Percentiles rank a stretch among this genome's conserved stretches.
phyloP scores from a whole-genome alignment of 2,329 filamentous ascomycete species.

The Pseudogymnoascus sp. region DNA sequence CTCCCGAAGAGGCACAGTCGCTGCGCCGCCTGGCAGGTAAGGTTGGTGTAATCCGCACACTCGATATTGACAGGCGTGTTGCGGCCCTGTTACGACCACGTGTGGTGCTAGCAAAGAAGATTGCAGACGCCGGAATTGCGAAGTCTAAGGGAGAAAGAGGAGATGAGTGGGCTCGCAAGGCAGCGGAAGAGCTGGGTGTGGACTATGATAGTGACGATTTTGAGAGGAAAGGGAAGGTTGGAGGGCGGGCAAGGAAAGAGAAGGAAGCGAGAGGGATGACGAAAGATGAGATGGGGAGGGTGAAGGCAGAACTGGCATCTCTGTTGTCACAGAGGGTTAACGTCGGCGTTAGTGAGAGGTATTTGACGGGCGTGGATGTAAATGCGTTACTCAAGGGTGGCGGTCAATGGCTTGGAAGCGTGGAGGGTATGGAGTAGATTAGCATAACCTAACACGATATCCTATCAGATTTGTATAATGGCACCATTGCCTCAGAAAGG shows the following conservation, averaged over 20 bases:
- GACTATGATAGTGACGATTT: constrained; percentile 90
- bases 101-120: constrained; percentile 72
- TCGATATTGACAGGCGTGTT: constrained; percentile 76
- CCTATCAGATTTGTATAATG: neutral
- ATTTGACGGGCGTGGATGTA: constrained; percentile 79
- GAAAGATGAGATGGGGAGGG: constrained; percentile 63
- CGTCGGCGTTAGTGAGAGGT: constrained; percentile 77
- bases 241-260: constrained; percentile 66
- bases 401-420: constrained; percentile 37
- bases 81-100: constrained; percentile 69
- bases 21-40: constrained; percentile 79
- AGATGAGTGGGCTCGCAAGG: constrained; percentile 73
- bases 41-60: constrained; percentile 71
- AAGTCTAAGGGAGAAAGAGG: constrained; percentile 82
- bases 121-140: constrained; percentile 73
- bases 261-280: constrained; percentile 58
- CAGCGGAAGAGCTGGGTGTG: constrained; percentile 86
- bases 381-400: constrained; percentile 59
- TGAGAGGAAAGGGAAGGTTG: constrained; percentile 63
- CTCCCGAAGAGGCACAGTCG: constrained; percentile 81
- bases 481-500: neutral
- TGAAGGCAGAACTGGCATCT: constrained; percentile 65
- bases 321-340: constrained; percentile 70
- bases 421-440: constrained; percentile 23
- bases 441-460: constrained; percentile 12